Evolutionary conservation across 2,329 filamentous ascomycete genomes (phyloP), one percentile per base, ranked within the genome.

Genomic region (Plectosphaerella sp.): DNA sequence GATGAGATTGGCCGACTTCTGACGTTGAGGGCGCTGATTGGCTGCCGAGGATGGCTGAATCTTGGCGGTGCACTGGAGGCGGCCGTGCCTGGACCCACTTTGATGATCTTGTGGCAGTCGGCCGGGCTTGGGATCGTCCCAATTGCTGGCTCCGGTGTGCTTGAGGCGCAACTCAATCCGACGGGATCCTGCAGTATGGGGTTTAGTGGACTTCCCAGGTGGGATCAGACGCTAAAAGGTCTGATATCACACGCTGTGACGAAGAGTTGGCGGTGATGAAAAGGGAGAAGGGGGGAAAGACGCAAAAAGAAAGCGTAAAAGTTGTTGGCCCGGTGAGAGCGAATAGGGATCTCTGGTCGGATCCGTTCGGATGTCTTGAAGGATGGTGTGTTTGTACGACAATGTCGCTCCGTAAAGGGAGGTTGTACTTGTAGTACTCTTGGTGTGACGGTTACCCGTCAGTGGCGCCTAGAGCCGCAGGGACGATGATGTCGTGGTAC

Each of bases 21-120:
- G 48, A 43, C 48, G 37, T 43, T 49, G 11, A 16, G n/a, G 22
- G 39, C 14, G 24, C 37, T 49, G 48, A 49, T 49, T 49, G 48
- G 48, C 48, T 45, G 24, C 24, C 15, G 15, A 33, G 48, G 15
- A 15, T 20, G 20, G 22, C 12, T 14, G 16, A 39, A 48, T 20
- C 47, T 37, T 48, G 47, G 41, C 41, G 16, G 16, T 18, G 28
- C 28, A 33, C 28, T 33, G 28, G 28, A 43, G 22, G 41, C 41
- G 41, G 16, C 41, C 41, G 47, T 42, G 47, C 22, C 20, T n/a
- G 14, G 35, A 8, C 28, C 47, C 47, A 48, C 47, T 28, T 24
- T 25, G 16, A 16, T 39, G 37, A 39, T n/a, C 41, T 18, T 18
- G 41, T 20, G 16, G 35, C 35, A 41, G 16, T 41, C 37, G 37